A percentile compares a stretch with the other conserved stretches of the same genome.
Conservation (phyloP, 257 asterid species). For the Perilla frutescens region DNA sequence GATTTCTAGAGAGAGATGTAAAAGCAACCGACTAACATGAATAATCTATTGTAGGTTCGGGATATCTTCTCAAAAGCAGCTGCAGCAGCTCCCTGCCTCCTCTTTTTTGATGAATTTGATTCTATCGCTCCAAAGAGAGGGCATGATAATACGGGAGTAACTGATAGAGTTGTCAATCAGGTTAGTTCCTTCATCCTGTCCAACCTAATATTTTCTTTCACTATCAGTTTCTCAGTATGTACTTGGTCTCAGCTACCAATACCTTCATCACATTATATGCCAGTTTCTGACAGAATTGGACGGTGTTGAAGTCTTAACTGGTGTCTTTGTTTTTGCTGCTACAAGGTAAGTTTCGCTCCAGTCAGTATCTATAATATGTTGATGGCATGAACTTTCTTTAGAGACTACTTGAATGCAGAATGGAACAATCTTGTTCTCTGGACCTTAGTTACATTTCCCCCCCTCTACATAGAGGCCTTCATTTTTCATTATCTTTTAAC, state of each 20-base stretch:
- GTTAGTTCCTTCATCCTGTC: slow-evolving; percentile 44
- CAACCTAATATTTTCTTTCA: not conserved
- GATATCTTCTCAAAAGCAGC: slow-evolving; percentile 97
- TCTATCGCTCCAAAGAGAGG: slow-evolving; percentile 98
- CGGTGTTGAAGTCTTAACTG: slow-evolving; percentile 96
- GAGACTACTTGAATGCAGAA: slow-evolving; percentile 7
- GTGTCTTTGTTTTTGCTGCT: slow-evolving; percentile 98
- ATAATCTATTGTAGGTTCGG: slow-evolving; percentile 62
- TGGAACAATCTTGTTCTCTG: not conserved
- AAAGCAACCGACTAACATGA: slow-evolving; percentile 33
- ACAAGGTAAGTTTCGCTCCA: slow-evolving; percentile 59
- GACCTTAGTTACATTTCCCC: not conserved
- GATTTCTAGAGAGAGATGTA: not conserved
- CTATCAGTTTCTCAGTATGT: slow-evolving; percentile 22
- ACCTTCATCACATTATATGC: slow-evolving; percentile 34
- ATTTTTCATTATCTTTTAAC: not conserved
- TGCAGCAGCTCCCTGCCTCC: slow-evolving; percentile 94
- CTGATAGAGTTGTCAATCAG: slow-evolving; percentile 97
- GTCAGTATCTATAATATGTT: slow-evolving; percentile 6
- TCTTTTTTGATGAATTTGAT: slow-evolving; percentile 96
- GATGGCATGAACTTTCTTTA: slow-evolving; percentile 2
- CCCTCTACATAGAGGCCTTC: not conserved
- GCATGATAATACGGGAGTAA: slow-evolving; percentile 96
- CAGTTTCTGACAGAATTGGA: slow-evolving; percentile 95
- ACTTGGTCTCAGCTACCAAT: slow-evolving; percentile 32